phyloP scores from a whole-genome alignment of 768 basidiomycete species.

The Trametes gibbosa region DNA sequence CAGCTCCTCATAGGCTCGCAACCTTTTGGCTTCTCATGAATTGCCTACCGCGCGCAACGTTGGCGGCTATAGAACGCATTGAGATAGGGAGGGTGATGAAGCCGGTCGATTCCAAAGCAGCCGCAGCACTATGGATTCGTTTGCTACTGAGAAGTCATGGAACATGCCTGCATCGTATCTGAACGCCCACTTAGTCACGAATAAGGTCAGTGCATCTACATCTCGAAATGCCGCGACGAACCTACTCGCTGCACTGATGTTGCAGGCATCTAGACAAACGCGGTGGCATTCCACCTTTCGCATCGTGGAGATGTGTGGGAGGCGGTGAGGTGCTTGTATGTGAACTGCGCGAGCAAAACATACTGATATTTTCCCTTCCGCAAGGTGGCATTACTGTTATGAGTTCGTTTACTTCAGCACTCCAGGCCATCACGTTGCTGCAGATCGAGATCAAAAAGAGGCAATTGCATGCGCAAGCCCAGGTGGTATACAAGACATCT shows the following conservation, averaged over 20 bases:
- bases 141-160: not conserved
- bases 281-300: too few relatives aligned
- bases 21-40: slow-evolving; percentile 7
- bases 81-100: not conserved
- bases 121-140: not conserved
- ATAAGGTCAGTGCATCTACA: not conserved
- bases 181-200: not conserved
- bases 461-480: not conserved
- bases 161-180: not conserved
- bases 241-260: not conserved
- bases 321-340: too few relatives aligned
- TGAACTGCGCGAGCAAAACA: too few relatives aligned
- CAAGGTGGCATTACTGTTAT: too few relatives aligned
- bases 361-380: too few relatives aligned
- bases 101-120: not conserved
- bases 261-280: not conserved
- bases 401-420: too few relatives aligned
- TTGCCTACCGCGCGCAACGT: not conserved
- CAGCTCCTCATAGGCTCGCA: not conserved
- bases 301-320: too few relatives aligned
- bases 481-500: not conserved
- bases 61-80: not conserved
- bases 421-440: not conserved
- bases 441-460: not conserved
- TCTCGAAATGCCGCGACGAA: not conserved